Evolutionary conservation across 2,329 filamentous ascomycete species (phyloP).

Genomic region (Dothiorella sarmentorum): DNA sequence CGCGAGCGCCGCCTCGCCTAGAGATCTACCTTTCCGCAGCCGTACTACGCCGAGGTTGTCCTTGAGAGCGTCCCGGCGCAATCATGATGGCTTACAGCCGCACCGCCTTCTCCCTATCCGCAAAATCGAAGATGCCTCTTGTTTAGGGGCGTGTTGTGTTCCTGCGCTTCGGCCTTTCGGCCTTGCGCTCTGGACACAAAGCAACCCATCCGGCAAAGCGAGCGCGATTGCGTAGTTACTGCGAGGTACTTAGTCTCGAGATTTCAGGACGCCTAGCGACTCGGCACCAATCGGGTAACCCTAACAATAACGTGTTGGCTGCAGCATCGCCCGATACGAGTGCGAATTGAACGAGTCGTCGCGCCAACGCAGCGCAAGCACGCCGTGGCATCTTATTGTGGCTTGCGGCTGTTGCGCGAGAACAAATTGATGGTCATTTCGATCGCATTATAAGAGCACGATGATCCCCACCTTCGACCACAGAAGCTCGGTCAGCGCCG

Average conservation of each 20-base stretch:
- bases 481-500: neutral
- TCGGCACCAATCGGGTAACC: neutral
- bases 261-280: conserved; percentile 6
- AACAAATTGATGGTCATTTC: neutral
- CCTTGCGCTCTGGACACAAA: neutral
- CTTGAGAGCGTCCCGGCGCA: too few species aligned
- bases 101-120: too few species aligned
- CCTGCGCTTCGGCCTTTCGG: conserved; percentile 1
- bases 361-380: too few species aligned
- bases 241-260: too few species aligned
- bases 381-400: neutral
- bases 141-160: too few species aligned
- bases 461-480: neutral
- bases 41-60: neutral
- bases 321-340: neutral
- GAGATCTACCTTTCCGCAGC: conserved; percentile 2
- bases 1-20: neutral
- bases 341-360: neutral
- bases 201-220: neutral
- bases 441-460: neutral
- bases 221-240: conserved; percentile 16
- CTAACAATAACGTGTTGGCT: neutral
- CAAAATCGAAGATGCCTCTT: too few species aligned
- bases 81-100: too few species aligned
- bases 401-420: neutral